These are phyloP conservation scores for Sordariomycetes sp. DNA, from an alignment of 2,329 filamentous ascomycete species.

Conservation along the genomic window DNA sequence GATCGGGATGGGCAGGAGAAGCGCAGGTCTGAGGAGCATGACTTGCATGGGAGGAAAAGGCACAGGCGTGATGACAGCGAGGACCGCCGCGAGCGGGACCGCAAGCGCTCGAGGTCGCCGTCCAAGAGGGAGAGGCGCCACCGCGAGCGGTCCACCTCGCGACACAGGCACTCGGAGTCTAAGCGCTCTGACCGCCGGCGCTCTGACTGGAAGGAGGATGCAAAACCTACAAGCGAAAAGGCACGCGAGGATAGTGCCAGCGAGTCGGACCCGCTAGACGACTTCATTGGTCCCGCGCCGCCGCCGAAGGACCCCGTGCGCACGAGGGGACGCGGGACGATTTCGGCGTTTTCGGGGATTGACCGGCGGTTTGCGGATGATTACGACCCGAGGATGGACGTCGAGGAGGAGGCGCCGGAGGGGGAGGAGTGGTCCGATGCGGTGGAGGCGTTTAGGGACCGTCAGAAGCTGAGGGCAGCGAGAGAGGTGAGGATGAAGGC, in stretches of 20 bases:
- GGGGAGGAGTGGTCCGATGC: conserved; percentile 62
- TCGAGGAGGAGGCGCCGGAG: conserved; percentile 31
- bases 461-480: conserved; percentile 63
- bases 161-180: neutral
- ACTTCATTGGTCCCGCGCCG: conserved; percentile 63
- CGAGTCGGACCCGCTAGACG: conserved; percentile 62
- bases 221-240: conserved; percentile 5
- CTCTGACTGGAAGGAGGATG: conserved; percentile 8
- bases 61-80: conserved; percentile 2
- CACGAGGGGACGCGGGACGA: conserved; percentile 58
- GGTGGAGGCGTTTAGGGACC: conserved; percentile 64
- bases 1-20: neutral
- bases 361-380: conserved; percentile 65
- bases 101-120: conserved; percentile 18
- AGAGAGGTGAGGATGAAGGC: conserved; percentile 63
- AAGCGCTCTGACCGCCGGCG: neutral
- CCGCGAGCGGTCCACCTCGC: conserved; percentile 15
- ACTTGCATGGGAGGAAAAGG: neutral
- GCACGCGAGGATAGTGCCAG: conserved; percentile 14
- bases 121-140: conserved; percentile 15
- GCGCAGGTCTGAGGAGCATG: neutral
- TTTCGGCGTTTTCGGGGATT: conserved; percentile 50
- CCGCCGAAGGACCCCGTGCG: conserved; percentile 28
- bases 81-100: conserved; percentile 7
- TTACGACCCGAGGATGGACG: conserved; percentile 45